Conservation (phyloP, 371 early-diverging fungal genomes). For the Fennellomyces sp. region DNA sequence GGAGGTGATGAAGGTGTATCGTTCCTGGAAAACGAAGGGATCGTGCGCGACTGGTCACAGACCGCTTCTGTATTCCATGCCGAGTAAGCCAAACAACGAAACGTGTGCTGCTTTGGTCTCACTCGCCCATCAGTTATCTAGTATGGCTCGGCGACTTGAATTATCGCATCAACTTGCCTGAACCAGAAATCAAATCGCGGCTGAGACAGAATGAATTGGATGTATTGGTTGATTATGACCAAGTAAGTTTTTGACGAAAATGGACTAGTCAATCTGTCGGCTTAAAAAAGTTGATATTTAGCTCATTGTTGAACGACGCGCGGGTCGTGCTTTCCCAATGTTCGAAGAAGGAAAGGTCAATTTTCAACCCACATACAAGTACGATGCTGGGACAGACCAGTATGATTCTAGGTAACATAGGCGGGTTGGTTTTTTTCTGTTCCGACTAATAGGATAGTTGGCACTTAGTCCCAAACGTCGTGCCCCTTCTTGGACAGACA, state of each 20-base stretch:
- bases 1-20: slow-evolving; percentile 53
- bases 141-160: slow-evolving; percentile 96
- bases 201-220: slow-evolving; percentile 58
- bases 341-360: slow-evolving; percentile 81
- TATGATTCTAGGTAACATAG: slow-evolving; percentile 86
- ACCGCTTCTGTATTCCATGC: slow-evolving; percentile 65
- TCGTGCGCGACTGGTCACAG: slow-evolving; percentile 34
- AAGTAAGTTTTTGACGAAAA: slow-evolving; percentile 52
- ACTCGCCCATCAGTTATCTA: slow-evolving; percentile 58
- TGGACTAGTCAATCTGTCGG: no score
- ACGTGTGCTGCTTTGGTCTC: neutral
- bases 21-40: slow-evolving; percentile 32
- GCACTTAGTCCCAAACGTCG: slow-evolving; percentile 83
- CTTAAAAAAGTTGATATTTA: neutral
- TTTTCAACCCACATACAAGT: slow-evolving; percentile 96
- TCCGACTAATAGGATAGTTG: no score
- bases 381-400: slow-evolving; percentile 75
- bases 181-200: slow-evolving; percentile 56
- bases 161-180: slow-evolving; percentile 79
- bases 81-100: slow-evolving; percentile 55
- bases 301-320: slow-evolving; percentile 44
- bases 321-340: slow-evolving; percentile 68
- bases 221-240: slow-evolving; percentile 68
- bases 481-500: slow-evolving; percentile 92
- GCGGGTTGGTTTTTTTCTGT: neutral